A percentile compares a stretch with the other conserved stretches of the same genome.
phyloP scores from a whole-genome alignment of 2,329 filamentous ascomycete species.

The Diaporthe sp. region DNA sequence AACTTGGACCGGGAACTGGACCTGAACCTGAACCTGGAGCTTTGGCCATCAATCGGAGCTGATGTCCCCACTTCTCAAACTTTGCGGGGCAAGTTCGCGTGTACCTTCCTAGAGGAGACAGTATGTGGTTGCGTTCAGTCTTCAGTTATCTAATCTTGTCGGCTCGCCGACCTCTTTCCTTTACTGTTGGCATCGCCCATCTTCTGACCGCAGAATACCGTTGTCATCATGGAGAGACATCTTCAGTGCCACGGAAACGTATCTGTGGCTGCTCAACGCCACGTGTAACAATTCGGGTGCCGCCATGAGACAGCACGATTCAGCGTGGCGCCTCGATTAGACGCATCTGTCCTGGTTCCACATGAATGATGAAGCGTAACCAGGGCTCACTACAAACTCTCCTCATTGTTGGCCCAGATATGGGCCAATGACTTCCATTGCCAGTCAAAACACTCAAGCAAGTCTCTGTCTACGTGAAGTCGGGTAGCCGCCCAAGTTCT shows the following conservation, averaged over 20 bases:
- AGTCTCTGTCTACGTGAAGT: background rate
- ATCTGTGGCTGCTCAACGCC: background rate
- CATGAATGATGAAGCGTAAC: background rate
- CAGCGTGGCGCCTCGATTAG: background rate
- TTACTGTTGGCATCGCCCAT: background rate
- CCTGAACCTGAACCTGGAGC: background rate
- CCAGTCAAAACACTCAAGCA: background rate
- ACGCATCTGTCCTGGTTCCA: background rate
- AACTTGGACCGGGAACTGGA: background rate
- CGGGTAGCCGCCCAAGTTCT: background rate
- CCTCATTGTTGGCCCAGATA: background rate
- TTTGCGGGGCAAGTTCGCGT: conserved; percentile 24
- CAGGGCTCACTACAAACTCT: background rate
- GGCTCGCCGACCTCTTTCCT: background rate
- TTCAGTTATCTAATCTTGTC: background rate
- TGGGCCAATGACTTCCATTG: background rate
- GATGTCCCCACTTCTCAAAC: conserved; percentile 4
- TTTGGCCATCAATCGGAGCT: conserved; percentile 29
- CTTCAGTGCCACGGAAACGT: background rate
- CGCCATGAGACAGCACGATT: background rate
- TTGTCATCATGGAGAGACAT: background rate
- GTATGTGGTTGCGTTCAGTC: background rate
- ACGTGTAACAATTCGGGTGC: background rate
- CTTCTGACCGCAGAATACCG: background rate
- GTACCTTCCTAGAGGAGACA: conserved; percentile 32